phyloP scores from a whole-genome alignment of 495 filamentous ascomycete species.

The Cercophora scortea region DNA sequence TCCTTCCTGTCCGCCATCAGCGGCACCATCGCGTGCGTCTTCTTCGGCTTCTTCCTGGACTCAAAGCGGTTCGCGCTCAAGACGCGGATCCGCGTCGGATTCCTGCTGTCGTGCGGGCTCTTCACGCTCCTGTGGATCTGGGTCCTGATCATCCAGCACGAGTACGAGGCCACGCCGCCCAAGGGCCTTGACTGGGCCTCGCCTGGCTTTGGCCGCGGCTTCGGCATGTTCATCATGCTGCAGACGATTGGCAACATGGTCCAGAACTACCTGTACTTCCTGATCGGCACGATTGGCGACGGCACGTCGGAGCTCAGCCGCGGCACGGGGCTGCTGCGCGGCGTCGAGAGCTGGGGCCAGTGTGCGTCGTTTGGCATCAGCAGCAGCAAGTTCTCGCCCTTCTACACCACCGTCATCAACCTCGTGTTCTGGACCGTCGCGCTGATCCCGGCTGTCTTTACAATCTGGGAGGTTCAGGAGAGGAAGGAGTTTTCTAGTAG shows the following conservation, averaged over 20 bases:
- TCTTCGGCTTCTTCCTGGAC: conserved; percentile 52
- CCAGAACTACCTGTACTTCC: conserved; percentile 56
- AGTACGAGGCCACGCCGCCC: conserved; percentile 41
- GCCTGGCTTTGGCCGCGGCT: conserved; percentile 48
- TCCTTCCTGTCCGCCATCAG: conserved; percentile 55
- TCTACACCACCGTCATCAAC: conserved; percentile 51
- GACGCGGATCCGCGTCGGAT: conserved; percentile 32
- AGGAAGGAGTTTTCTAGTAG: no score
- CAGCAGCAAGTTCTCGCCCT: conserved; percentile 54
- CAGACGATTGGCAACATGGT: conserved; percentile 48
- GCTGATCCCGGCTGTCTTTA: conserved; percentile 35
- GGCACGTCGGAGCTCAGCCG: conserved; percentile 50
- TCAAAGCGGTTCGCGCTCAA: conserved; percentile 39
- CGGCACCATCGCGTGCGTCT: conserved; percentile 47
- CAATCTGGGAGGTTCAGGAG: no score
- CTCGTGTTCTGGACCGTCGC: conserved; percentile 53
- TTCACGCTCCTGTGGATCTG: conserved; percentile 58
- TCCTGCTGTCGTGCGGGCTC: conserved; percentile 36
- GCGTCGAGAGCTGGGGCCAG: conserved; percentile 33
- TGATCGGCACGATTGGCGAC: conserved; percentile 50
- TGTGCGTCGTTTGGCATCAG: conserved; percentile 38
- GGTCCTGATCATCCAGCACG: conserved; percentile 48
- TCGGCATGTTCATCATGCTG: conserved; percentile 51
- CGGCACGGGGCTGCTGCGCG: conserved; percentile 51
- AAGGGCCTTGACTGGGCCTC: conserved; percentile 48